These are phyloP conservation scores for Huntiella decipiens DNA, from an alignment of 2,329 filamentous ascomycete species.

Conservation along the genomic window DNA sequence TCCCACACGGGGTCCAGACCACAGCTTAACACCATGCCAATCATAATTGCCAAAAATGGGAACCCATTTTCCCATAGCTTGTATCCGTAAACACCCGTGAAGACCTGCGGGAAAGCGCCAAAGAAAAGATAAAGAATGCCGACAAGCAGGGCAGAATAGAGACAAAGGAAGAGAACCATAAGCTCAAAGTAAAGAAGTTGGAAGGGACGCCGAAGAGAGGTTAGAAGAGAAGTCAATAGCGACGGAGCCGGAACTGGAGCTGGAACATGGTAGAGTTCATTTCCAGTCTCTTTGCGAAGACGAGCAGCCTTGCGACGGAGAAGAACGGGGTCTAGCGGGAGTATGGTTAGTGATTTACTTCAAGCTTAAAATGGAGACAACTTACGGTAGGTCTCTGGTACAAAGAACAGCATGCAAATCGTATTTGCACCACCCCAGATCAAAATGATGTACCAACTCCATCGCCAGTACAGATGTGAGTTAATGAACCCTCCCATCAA, in stretches of 20 bases:
- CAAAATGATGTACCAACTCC: constrained; percentile 68
- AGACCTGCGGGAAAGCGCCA: constrained; percentile 69
- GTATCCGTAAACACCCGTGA: constrained; percentile 55
- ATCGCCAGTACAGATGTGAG: constrained; percentile 53
- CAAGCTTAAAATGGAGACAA: constrained; percentile 8
- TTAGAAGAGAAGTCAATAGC: constrained; percentile 38
- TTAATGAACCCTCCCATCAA: constrained; percentile 68
- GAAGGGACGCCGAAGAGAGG: constrained; percentile 49
- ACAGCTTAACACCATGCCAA: constrained; percentile 49
- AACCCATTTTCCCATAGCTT: constrained; percentile 63
- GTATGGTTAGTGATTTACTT: background rate
- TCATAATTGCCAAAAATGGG: constrained; percentile 52
- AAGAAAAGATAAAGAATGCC: constrained; percentile 85
- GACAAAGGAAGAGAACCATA: constrained; percentile 67
- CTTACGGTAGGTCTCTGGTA: constrained; percentile 71
- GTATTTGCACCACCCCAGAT: constrained; percentile 60
- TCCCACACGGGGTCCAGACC: constrained; percentile 47
- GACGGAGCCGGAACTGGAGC: constrained; percentile 56
- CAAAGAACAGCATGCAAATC: constrained; percentile 44
- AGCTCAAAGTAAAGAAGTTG: constrained; percentile 64
- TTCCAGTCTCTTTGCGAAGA: constrained; percentile 56
- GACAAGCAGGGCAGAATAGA: constrained; percentile 68
- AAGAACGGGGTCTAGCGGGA: constrained; percentile 39
- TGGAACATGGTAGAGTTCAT: constrained; percentile 55
- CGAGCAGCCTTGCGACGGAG: constrained; percentile 52